These are phyloP conservation scores for Heteromeles arbutifolia DNA, from an alignment of 306 rosid species.

Conservation along the genomic window DNA sequence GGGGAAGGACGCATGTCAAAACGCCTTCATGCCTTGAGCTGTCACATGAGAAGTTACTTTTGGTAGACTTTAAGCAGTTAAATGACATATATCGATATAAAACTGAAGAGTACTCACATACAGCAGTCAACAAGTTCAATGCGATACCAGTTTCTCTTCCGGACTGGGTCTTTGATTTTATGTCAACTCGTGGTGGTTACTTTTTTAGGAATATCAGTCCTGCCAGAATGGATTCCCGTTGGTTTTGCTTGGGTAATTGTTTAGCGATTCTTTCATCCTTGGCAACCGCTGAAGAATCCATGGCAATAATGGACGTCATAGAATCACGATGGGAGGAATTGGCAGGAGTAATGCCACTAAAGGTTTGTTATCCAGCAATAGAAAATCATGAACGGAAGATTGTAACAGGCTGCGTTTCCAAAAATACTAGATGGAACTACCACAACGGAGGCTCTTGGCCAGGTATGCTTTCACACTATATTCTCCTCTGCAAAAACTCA, in stretches of 20 bases:
- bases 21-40: constrained; percentile 78
- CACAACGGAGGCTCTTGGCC: constrained; percentile 98
- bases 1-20: constrained; percentile 70
- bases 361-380: constrained; percentile 85
- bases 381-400: constrained; percentile 73
- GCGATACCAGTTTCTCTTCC: constrained; percentile 91
- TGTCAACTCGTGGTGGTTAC: constrained; percentile 81
- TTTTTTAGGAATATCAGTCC: constrained; percentile 86
- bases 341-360: constrained; percentile 79
- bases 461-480: constrained; percentile 33
- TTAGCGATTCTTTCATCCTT: constrained; percentile 76
- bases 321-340: constrained; percentile 84
- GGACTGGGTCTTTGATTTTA: constrained; percentile 82
- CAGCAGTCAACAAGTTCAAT: constrained; percentile 88
- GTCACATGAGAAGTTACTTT: constrained; percentile 77
- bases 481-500: background rate
- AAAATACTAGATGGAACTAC: constrained; percentile 90
- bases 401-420: constrained; percentile 74
- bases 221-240: constrained; percentile 87
- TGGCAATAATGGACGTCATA: constrained; percentile 86
- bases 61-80: constrained; percentile 89
- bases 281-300: constrained; percentile 83
- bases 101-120: constrained; percentile 91
- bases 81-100: constrained; percentile 80
- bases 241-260: constrained; percentile 89